Base-by-base conservation (phyloP, 805 yeast genomes). In the Yamadazyma akitaensis region DNA sequence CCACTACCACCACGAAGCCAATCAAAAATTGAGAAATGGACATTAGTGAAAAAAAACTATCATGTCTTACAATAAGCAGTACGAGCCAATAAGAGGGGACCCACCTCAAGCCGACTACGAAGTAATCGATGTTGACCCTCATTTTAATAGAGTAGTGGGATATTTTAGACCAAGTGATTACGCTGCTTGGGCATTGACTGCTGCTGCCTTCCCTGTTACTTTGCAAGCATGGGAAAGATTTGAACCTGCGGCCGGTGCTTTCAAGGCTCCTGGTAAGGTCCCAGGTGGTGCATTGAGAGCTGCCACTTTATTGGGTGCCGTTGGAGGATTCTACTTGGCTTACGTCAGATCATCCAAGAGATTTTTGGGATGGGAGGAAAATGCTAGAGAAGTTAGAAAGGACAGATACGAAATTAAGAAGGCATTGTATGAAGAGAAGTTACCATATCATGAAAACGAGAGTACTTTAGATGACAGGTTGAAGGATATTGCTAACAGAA, bases 361-460 rank as follows among this genome's bases (percentile, higher is more conserved):
- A 60, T 88, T 88, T 67, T 80, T 84, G 76, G 96, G 96, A 24
- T 79, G 81, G 72, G 54, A 76, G 19, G 96, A 88, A 67, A 88
- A 88, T 66, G 56, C 71, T 30, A 70, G 82, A 52, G 96, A 88
- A 66, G 88, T 85, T 44, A 60, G 60, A 46, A 81, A 75, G 66
- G 96, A 88, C 64, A 75, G 95, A 62, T 82, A 72, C 60, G 90
- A 88, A 64, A 76, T 83, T 52, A 86, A 87, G 64, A 71, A 74
- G 53, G 74, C 81, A 52, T 76, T 88, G 53, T 75, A 86, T 28
- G 67, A 77, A 58, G 89, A 85, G 32, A 72, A 75, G 57, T 75
- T 82, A 44, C 88, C 92, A 31, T 85, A 81, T 64, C 88, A 86
- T 37, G 74, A 69, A 55, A 80, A 88, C 46, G 70, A 75, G 43